phyloP scores from a whole-genome alignment of 805 yeast species.

The Monosporozyma aerobia region DNA sequence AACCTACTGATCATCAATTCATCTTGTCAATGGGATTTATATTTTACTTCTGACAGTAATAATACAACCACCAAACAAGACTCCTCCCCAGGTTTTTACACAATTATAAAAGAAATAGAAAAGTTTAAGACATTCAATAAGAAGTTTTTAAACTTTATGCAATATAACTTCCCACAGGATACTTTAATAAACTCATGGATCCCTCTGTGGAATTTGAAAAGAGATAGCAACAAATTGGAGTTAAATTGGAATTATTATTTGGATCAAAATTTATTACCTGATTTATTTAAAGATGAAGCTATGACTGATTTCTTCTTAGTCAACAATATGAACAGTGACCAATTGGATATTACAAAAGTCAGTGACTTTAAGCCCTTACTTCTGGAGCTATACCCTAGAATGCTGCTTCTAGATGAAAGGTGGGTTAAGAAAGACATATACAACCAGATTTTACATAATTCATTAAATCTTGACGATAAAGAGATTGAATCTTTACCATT shows the following conservation, averaged over 20 bases:
- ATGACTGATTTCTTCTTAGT: conserved; percentile 5
- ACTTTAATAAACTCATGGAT: conserved; percentile 15
- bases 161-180: conserved; percentile 7
- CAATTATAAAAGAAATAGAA: conserved; percentile 12
- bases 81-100: conserved; percentile 11
- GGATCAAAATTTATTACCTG: neutral
- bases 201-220: conserved; percentile 14
- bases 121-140: conserved; percentile 10
- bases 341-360: neutral
- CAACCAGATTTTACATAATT: neutral
- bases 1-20: conserved; percentile 11
- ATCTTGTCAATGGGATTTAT: conserved; percentile 7
- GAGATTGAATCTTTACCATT: conserved; percentile 4
- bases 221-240: neutral
- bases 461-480: neutral
- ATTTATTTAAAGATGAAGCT: conserved; percentile 8
- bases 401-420: conserved; percentile 5
- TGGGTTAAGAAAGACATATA: neutral
- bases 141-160: conserved; percentile 6
- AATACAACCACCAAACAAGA: neutral
- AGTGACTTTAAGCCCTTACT: conserved; percentile 1
- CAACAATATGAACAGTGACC: neutral
- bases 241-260: neutral
- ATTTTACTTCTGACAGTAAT: neutral
- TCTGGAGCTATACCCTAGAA: conserved; percentile 10